Conservation (phyloP, 345 rosid species). For the Geranium rotundifolium region DNA sequence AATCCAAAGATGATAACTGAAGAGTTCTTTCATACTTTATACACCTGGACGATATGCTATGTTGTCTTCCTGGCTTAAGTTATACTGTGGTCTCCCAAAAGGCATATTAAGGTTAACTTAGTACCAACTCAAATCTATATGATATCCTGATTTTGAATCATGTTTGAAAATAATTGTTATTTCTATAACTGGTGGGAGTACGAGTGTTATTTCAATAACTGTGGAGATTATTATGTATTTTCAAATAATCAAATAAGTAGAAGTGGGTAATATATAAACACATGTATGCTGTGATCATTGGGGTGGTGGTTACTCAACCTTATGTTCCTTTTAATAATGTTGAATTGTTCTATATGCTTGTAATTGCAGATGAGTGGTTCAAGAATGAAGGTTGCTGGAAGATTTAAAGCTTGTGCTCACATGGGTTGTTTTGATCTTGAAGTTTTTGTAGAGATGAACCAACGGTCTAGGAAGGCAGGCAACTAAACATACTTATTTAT, state of each 20-base stretch:
- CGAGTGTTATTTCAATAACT: no score
- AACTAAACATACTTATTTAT: background rate
- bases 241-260: no score
- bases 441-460: constrained; percentile 88
- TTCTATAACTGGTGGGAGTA: no score
- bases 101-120: background rate
- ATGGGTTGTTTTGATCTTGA: constrained; percentile 98
- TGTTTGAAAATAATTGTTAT: no score
- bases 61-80: background rate
- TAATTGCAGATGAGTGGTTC: constrained; percentile 76
- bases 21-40: background rate
- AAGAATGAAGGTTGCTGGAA: constrained; percentile 92
- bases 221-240: no score
- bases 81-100: background rate
- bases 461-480: constrained; percentile 94
- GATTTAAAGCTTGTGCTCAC: constrained; percentile 88
- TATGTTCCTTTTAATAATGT: background rate
- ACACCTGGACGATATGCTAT: background rate
- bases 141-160: background rate
- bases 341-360: background rate
- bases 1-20: background rate
- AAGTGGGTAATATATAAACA: no score
- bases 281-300: background rate
- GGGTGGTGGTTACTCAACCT: constrained; percentile 2
- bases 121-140: background rate